Evolutionary conservation across 2,329 filamentous ascomycete species (phyloP).

Genomic region (Colletotrichum musicola): DNA sequence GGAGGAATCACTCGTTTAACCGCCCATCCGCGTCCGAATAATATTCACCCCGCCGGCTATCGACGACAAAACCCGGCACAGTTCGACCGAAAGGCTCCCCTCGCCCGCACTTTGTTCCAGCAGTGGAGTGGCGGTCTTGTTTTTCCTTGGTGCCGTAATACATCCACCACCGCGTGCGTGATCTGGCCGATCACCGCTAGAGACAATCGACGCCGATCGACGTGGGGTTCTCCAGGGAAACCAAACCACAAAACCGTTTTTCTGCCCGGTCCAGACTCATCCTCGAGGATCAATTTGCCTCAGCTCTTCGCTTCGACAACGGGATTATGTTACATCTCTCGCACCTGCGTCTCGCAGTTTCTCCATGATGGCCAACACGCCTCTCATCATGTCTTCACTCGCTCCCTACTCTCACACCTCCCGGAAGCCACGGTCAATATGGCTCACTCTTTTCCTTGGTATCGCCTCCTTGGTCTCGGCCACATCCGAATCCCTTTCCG

Average conservation of each 20-base stretch:
- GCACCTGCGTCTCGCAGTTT: slow-evolving; percentile 41
- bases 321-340: slow-evolving; percentile 43
- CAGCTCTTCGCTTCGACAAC: background rate
- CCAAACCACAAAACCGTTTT: background rate
- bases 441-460: slow-evolving; percentile 45
- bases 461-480: slow-evolving; percentile 40
- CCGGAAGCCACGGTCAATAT: slow-evolving; percentile 44
- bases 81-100: background rate
- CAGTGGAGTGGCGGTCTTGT: slow-evolving; percentile 28
- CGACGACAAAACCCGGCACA: background rate
- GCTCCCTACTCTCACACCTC: slow-evolving; percentile 29
- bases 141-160: slow-evolving; percentile 35
- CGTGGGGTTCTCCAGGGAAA: slow-evolving; percentile 27
- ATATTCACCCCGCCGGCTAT: background rate
- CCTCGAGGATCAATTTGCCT: background rate
- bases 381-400: slow-evolving; percentile 28
- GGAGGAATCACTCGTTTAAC: slow-evolving; percentile 32
- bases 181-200: slow-evolving; percentile 34
- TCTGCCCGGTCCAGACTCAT: background rate
- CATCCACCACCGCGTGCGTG: slow-evolving; percentile 33
- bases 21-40: background rate
- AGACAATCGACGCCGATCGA: slow-evolving; percentile 35
- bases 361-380: slow-evolving; percentile 44
- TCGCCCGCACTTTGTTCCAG: background rate
- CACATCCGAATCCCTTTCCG: slow-evolving; percentile 9